Conservation (phyloP, 495 filamentous ascomycete species). For the Aspergillus sclerotioniger region DNA sequence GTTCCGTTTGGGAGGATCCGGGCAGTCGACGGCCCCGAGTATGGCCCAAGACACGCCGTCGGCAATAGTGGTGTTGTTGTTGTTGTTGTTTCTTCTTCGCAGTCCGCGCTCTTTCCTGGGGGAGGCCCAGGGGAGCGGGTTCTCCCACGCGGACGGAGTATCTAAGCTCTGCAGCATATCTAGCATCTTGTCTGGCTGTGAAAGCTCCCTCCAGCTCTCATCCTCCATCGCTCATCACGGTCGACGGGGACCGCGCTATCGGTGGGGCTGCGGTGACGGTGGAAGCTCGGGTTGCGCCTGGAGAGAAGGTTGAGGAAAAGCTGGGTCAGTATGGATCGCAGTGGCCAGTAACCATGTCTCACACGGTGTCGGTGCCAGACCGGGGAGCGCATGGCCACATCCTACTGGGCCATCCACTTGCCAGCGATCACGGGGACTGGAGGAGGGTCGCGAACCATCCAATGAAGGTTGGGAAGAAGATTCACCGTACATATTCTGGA, state of each 20-base stretch:
- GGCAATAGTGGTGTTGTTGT: background rate
- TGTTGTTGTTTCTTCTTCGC: too few species aligned
- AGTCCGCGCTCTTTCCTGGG: too few species aligned
- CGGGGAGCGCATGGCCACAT: background rate
- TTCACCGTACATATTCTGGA: constrained; percentile 20
- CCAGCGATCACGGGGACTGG: constrained; percentile 9
- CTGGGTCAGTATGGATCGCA: background rate
- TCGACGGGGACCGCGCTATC: background rate
- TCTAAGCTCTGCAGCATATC: background rate
- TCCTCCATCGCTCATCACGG: background rate
- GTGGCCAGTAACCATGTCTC: background rate
- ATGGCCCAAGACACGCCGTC: background rate
- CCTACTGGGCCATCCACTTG: constrained; percentile 4
- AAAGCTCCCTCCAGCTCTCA: background rate
- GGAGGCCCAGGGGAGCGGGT: background rate
- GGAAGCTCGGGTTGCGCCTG: background rate
- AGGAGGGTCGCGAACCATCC: background rate
- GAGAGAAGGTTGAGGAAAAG: background rate
- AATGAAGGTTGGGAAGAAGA: background rate
- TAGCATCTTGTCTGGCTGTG: constrained; percentile 1
- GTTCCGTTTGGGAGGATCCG: constrained; percentile 1
- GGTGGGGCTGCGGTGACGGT: background rate
- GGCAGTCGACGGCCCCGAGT: background rate
- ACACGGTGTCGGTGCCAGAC: background rate
- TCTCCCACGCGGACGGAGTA: background rate